Percentiles rank a stretch among this genome's conserved stretches.
These are phyloP conservation scores for Bryoglossum gracile DNA, from an alignment of 495 filamentous ascomycete species.

Conservation along the genomic window DNA sequence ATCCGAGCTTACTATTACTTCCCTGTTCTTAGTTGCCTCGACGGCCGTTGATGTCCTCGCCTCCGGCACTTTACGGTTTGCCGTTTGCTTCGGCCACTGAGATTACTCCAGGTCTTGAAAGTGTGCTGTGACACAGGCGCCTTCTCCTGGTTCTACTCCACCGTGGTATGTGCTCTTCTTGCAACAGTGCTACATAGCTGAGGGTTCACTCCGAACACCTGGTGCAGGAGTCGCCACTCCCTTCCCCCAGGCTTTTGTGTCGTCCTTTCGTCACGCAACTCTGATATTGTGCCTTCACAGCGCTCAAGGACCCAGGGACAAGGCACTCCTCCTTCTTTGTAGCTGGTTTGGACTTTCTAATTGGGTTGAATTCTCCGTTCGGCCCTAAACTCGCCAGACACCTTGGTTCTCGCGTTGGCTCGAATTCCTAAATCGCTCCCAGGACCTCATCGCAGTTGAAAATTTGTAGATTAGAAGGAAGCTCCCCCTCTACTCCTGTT, in stretches of 20 bases:
- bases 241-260: slow-evolving; percentile 1
- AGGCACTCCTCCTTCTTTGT: no score
- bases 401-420: no score
- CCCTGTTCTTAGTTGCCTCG: slow-evolving; percentile 5
- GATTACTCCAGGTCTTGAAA: neutral
- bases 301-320: no score
- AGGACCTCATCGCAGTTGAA: no score
- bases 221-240: neutral
- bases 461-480: neutral
- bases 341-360: no score
- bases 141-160: neutral
- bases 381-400: no score
- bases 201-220: neutral
- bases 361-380: no score
- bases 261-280: slow-evolving; percentile 7
- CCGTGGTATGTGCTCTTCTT: neutral
- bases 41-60: neutral
- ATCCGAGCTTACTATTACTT: slow-evolving; percentile 13
- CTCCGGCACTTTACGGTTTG: slow-evolving; percentile 14
- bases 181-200: neutral
- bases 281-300: neutral
- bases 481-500: slow-evolving; percentile 21
- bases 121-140: slow-evolving; percentile 2
- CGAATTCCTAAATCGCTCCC: no score
- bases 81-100: slow-evolving; percentile 3